These are phyloP conservation scores for Colletotrichum tropicicola DNA, from an alignment of 2,329 filamentous ascomycete species.

Conservation along the genomic window DNA sequence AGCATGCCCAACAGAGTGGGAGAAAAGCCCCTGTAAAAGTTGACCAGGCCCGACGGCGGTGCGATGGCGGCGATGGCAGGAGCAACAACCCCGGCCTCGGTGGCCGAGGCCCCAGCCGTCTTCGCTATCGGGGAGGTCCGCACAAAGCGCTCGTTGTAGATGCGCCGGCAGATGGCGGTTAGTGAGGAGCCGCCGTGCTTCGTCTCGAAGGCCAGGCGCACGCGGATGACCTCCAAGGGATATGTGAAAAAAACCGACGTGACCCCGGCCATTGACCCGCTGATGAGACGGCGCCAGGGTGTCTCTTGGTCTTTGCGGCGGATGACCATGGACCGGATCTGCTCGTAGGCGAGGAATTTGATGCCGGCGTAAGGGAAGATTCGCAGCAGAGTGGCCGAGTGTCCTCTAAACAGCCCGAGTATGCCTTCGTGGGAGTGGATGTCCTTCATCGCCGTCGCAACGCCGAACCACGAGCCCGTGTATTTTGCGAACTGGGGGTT, in stretches of 20 bases:
- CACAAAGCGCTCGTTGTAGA: conserved; percentile 79
- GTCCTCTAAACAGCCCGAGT: conserved; percentile 86
- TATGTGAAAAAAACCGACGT: conserved; percentile 97
- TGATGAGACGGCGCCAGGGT: conserved; percentile 75
- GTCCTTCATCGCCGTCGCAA: conserved; percentile 82
- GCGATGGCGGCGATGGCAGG: conserved; percentile 53
- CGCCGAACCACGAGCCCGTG: conserved; percentile 85
- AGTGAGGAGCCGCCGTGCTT: conserved; percentile 78
- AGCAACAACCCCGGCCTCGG: conserved; percentile 52
- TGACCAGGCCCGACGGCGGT: conserved; percentile 76
- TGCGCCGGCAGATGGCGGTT: conserved; percentile 80
- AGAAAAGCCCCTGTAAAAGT: conserved; percentile 95
- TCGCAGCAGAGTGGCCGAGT: conserved; percentile 90
- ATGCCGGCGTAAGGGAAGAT: conserved; percentile 98
- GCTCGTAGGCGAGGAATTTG: conserved; percentile 98
- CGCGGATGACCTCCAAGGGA: conserved; percentile 90
- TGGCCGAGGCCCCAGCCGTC: conserved; percentile 49
- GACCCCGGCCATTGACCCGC: conserved; percentile 81
- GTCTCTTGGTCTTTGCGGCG: conserved; percentile 79
- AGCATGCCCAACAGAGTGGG: conserved; percentile 95
- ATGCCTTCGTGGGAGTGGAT: conserved; percentile 82
- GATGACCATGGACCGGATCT: conserved; percentile 86
- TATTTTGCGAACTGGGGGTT: conserved; percentile 96
- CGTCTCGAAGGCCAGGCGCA: conserved; percentile 94
- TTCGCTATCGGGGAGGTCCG: conserved; percentile 39